phyloP scores from a whole-genome alignment of 345 rosid species.

The Combretum micranthum region DNA sequence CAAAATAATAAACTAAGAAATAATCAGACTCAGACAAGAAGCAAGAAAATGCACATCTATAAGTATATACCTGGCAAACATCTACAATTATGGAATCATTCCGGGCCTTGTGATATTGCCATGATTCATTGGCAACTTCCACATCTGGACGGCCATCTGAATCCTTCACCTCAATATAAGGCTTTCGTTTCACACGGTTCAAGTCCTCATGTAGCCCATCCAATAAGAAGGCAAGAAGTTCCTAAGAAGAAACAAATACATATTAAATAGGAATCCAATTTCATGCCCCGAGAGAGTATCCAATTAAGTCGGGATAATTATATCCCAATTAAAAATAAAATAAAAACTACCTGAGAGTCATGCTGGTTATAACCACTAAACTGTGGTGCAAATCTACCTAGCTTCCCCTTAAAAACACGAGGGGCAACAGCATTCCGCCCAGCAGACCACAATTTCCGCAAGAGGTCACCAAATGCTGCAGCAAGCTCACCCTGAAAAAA shows the following conservation, averaged over 20 bases:
- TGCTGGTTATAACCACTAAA: slow-evolving; percentile 96
- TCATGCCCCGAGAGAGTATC: too few species aligned
- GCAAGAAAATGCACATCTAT: slow-evolving; percentile 1
- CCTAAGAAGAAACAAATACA: slow-evolving; percentile 27
- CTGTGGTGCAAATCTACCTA: slow-evolving; percentile 90
- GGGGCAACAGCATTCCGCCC: slow-evolving; percentile 63
- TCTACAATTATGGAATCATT: slow-evolving; percentile 97
- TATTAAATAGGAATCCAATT: background rate
- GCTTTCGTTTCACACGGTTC: slow-evolving; percentile 81
- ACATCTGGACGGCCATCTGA: slow-evolving; percentile 69
- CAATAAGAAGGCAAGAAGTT: slow-evolving; percentile 82
- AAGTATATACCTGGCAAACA: slow-evolving; percentile 68
- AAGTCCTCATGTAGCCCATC: slow-evolving; percentile 97
- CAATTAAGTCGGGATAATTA: too few species aligned
- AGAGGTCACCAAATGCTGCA: slow-evolving; percentile 72
- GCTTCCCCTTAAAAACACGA: slow-evolving; percentile 69
- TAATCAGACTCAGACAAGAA: slow-evolving; percentile 1
- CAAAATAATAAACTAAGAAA: background rate
- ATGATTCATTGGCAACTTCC: slow-evolving; percentile 83
- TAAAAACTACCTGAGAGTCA: slow-evolving; percentile 96
- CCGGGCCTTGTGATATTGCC: slow-evolving; percentile 88
- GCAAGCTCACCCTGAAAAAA: slow-evolving; percentile 93
- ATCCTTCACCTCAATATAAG: slow-evolving; percentile 84
- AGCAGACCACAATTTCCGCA: slow-evolving; percentile 79
- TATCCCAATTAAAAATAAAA: too few species aligned